These are phyloP conservation scores for Lonicera japonica DNA, from an alignment of 129 eudicot species.

Conservation along the genomic window DNA sequence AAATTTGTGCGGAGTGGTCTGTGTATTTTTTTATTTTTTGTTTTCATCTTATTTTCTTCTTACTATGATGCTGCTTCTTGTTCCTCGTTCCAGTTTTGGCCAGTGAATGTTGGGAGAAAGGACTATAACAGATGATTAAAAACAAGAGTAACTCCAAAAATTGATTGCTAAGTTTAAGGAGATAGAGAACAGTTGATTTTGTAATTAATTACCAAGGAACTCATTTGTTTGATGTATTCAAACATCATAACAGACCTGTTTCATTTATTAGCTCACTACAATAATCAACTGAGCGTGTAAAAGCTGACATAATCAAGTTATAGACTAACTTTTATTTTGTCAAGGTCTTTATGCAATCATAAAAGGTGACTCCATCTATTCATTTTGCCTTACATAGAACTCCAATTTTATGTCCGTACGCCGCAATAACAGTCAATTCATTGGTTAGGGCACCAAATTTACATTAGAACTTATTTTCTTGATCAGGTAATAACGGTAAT, in stretches of 20 bases:
- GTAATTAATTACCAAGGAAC: too few relatives aligned
- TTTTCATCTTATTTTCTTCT: too few relatives aligned
- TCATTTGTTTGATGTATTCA: background rate
- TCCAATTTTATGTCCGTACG: background rate
- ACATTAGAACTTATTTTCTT: background rate
- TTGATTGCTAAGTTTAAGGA: too few relatives aligned
- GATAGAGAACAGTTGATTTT: too few relatives aligned
- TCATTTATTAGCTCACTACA: background rate
- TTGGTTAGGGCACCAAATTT: background rate
- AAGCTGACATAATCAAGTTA: background rate
- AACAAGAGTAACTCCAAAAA: too few relatives aligned
- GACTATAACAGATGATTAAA: too few relatives aligned
- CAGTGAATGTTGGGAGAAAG: too few relatives aligned
- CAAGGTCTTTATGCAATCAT: background rate
- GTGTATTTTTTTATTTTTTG: too few relatives aligned
- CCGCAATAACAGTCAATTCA: background rate
- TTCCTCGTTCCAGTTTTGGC: too few relatives aligned
- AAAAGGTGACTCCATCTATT: background rate
- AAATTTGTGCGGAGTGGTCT: too few relatives aligned
- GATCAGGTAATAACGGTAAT: background rate
- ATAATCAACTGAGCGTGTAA: background rate
- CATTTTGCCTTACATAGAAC: background rate
- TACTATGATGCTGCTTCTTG: too few relatives aligned
- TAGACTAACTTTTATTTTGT: background rate
- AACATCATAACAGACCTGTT: background rate